Evolutionary conservation across 805 yeast genomes (phyloP), one percentile per base, ranked within the genome.

Genomic region (Huiozyma naganishii): DNA sequence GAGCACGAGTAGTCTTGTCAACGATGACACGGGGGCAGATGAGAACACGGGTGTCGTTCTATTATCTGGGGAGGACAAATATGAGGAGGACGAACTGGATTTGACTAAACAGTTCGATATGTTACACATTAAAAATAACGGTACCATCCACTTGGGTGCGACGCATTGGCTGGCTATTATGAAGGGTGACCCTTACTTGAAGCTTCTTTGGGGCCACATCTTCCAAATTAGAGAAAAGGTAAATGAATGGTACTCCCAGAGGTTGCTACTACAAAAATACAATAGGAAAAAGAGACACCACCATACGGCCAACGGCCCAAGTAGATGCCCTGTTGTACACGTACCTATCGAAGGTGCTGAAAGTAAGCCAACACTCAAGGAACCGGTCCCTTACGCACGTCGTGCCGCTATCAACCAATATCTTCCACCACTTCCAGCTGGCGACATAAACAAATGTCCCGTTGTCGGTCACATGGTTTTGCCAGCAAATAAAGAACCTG

Each of bases 161-260:
- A 69, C 78, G 4, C 77, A 78, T 27, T 76, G 80, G 79, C 58
- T 76, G 51, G 77, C 78, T 28, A 68, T 76, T 17, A 74, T 75
- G 66, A 71, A 76, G 53, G 77, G 78, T 51, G 81, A 76, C 49
- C 74, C 77, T 5, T 75, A 74, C 51, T 55, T 76, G 39, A 70
- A 76, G 46, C 71, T 75, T 37, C 52, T 76, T 27, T 76, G 81
- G 81, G 67, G 68, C 5, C 73, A 69, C 48, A 69, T 69, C 27
- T 69, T 69, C 48, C 66, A 65, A 32, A 57, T 69, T 48, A 61
- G 72, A 48, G 71, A 68, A 44, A 62, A 56, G 40, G 48, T 62
- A 30, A 49, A 56, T 41, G 66, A 62, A 39, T 61, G 63, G 62
- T 60, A 59, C 39, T 48, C 49, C 32, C 59, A 61, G 40, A 57